Base-by-base conservation (phyloP, 768 basidiomycete species). In the Peribolospora kevripleyi region DNA sequence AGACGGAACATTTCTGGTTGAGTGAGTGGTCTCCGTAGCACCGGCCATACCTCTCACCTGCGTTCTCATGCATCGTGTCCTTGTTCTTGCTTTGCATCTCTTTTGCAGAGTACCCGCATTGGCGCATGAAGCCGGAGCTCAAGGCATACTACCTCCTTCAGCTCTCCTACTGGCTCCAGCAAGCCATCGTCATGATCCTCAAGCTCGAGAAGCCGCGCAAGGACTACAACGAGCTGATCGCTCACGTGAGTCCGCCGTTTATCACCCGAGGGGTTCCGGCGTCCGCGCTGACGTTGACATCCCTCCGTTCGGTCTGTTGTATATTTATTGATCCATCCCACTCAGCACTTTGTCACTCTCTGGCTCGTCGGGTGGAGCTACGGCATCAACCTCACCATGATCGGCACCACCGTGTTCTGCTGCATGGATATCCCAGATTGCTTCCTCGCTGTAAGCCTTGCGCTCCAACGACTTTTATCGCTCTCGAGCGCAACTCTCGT, bases 391-490 rank as follows among this genome's bases (percentile, higher is more conserved):
- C 47, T 86, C 53, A 95, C 88, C 0, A 68, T 76, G 52, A 88
- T 97, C 47, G 93, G 93, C 7, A 82, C 84, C 59, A 81, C 87
- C 5, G 76, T 98, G 39, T 97, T 81, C 62, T 74, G 90, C 69
- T 93, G 87, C 65, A 97, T 97, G 93, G 93, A 98, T 70, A 73
- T 90, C 14, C 86, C 90, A 0, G 93, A 98, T 65, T 69, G 77
- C 42, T 84, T 82, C 67, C 72, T 98, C 9, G 87, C 84, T 9
- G 81, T 86, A 59, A 60, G 81, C 70, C 1, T 37, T 3, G 4
- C 25, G 6, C n/a, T 38, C 48, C 8, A 42, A 39, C 36, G 42
- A 46, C 2, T 36, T 37, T n/a, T 38, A n/a, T 51, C 5, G 14
- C 14, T 38, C 13, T 13, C 42, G 11, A 0, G 39, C 50, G 42